These are phyloP conservation scores for Peronospora belbahrii DNA, from an alignment of 352 stramenopile species.

Conservation along the genomic window DNA sequence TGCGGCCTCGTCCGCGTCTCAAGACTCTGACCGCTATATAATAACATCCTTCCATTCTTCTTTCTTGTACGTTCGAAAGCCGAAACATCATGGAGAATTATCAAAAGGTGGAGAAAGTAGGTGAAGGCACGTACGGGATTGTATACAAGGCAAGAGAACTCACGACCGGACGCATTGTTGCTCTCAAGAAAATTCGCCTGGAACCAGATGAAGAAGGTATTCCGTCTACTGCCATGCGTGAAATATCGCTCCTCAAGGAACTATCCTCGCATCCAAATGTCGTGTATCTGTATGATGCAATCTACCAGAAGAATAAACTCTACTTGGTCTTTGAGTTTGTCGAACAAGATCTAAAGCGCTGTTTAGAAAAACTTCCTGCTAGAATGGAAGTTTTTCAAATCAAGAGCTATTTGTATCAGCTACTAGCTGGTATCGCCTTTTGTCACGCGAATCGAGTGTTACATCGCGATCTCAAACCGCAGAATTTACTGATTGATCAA, in stretches of 20 bases:
- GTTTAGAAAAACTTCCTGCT: slow-evolving; percentile 88
- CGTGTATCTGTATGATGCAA: slow-evolving; percentile 78
- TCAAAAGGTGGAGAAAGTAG: slow-evolving; percentile 82
- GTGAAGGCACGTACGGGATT: slow-evolving; percentile 94
- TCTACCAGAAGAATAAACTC: slow-evolving; percentile 83
- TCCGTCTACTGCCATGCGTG: slow-evolving; percentile 94
- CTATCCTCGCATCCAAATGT: slow-evolving; percentile 92
- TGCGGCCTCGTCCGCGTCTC: too few species aligned
- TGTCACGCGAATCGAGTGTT: slow-evolving; percentile 95
- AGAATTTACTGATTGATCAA: slow-evolving; percentile 91
- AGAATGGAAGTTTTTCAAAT: slow-evolving; percentile 78
- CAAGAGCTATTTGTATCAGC: slow-evolving; percentile 82
- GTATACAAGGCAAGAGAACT: slow-evolving; percentile 95
- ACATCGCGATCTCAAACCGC: slow-evolving; percentile 96
- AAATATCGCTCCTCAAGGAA: slow-evolving; percentile 95
- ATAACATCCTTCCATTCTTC: background rate
- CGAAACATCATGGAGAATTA: slow-evolving; percentile 68
- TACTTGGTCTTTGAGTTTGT: slow-evolving; percentile 86
- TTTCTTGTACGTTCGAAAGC: background rate
- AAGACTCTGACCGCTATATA: too few species aligned
- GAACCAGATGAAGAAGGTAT: slow-evolving; percentile 95
- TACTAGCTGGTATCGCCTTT: slow-evolving; percentile 84
- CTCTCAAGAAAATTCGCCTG: slow-evolving; percentile 90
- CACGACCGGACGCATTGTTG: slow-evolving; percentile 86
- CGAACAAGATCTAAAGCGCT: slow-evolving; percentile 84